phyloP scores from a whole-genome alignment of 108 stramenopile genomes.

The Poteriospumella lacustris region DNA sequence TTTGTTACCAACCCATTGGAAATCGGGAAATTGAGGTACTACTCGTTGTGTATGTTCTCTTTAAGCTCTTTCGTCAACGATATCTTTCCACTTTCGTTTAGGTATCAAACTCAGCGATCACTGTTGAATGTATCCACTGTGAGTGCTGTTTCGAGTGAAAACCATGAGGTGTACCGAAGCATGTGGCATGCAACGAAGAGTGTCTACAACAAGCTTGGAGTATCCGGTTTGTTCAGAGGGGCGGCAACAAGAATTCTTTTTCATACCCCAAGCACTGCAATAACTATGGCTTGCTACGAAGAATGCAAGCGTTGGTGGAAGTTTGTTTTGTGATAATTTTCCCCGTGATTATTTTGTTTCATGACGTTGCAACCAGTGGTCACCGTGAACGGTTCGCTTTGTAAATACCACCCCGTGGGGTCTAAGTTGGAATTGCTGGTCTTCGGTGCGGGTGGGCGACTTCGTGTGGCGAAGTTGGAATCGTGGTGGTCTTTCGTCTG shows the following conservation, averaged over 20 bases:
- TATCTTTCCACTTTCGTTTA: conserved; percentile 23
- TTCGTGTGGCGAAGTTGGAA: no score
- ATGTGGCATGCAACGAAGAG: conserved; percentile 67
- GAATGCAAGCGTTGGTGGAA: conserved; percentile 37
- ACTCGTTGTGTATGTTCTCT: conserved; percentile 65
- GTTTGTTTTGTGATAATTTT: no score
- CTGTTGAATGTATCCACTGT: background rate
- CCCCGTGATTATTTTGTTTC: no score
- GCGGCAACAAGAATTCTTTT: conserved; percentile 85
- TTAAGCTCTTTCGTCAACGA: no score
- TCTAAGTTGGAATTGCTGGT: no score
- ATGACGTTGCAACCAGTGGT: no score
- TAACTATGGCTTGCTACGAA: conserved; percentile 90
- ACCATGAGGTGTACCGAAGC: conserved; percentile 46
- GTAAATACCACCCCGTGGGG: no score
- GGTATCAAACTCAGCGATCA: background rate
- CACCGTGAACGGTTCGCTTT: no score
- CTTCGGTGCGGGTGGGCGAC: no score
- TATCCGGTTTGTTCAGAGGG: conserved; percentile 79
- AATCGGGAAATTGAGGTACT: conserved; percentile 84
- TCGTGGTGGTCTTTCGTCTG: no score
- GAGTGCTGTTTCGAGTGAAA: no score
- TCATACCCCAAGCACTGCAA: conserved; percentile 80
- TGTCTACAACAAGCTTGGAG: conserved; percentile 59
- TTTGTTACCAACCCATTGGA: conserved; percentile 94